Percentiles rank a stretch among this genome's conserved stretches.
Evolutionary conservation across 2,329 filamentous ascomycete genomes (phyloP).

Genomic region (Cladosporium sp.): DNA sequence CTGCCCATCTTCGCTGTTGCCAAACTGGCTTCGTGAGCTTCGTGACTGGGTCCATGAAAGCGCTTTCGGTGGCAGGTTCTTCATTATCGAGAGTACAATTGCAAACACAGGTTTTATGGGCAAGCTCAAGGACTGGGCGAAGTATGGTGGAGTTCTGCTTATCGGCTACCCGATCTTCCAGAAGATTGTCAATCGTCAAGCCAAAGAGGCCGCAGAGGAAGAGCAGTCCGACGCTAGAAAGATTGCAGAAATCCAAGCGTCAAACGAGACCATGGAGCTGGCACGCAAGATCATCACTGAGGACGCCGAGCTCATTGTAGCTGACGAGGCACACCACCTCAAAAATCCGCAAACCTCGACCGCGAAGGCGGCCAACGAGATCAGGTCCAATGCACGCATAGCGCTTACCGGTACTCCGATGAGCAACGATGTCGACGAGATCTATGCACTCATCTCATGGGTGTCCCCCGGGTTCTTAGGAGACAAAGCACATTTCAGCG

Average conservation of each 20-base stretch:
- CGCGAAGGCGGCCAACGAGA: constrained; percentile 55
- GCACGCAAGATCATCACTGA: constrained; percentile 56
- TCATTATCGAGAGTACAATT: constrained; percentile 53
- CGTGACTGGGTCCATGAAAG: constrained; percentile 63
- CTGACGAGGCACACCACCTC: constrained; percentile 80
- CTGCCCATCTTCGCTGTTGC: constrained; percentile 71
- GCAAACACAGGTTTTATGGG: constrained; percentile 42
- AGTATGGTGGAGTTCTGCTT: constrained; percentile 69
- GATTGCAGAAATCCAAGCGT: background rate
- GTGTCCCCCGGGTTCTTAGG: constrained; percentile 78
- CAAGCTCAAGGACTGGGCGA: constrained; percentile 60
- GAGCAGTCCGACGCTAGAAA: background rate
- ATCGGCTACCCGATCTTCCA: constrained; percentile 72
- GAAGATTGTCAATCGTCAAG: constrained; percentile 38
- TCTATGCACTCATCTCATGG: constrained; percentile 86
- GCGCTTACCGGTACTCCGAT: constrained; percentile 85
- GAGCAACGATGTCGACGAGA: constrained; percentile 80
- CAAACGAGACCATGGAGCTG: constrained; percentile 39
- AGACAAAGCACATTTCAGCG: constrained; percentile 64
- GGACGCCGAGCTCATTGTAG: constrained; percentile 70
- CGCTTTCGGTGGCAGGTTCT: constrained; percentile 37
- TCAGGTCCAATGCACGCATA: constrained; percentile 70
- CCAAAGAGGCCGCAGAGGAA: constrained; percentile 54
- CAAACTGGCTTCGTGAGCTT: constrained; percentile 84
- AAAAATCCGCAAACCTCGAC: constrained; percentile 64